Evolutionary conservation across 164 flowering plant genomes (phyloP).

Genomic region (Amborella trichopoda): DNA sequence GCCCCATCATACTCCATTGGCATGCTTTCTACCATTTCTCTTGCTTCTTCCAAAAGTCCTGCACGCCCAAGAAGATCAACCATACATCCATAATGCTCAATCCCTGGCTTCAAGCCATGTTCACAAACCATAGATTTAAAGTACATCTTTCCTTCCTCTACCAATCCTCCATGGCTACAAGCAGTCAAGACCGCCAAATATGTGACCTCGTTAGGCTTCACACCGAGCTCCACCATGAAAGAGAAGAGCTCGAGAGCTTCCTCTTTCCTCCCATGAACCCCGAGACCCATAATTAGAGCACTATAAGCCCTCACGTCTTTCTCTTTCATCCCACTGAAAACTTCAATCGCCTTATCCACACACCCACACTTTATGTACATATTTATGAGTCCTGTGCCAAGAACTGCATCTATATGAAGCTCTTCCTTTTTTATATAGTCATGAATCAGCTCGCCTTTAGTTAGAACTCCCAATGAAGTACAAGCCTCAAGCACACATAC

Average conservation of each 20-base stretch:
- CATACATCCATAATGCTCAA: conserved; percentile 42
- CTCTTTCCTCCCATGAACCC: conserved; percentile 28
- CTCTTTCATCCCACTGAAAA: conserved; percentile 20
- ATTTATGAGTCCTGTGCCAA: conserved; percentile 32
- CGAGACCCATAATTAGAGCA: conserved; percentile 34
- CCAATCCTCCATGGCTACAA: conserved; percentile 42
- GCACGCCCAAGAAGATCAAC: conserved; percentile 40
- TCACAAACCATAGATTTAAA: conserved; percentile 24
- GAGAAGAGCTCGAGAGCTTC: conserved; percentile 21
- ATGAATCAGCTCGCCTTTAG: conserved; percentile 13
- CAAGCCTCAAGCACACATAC: conserved; percentile 34
- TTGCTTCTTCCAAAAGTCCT: conserved; percentile 36
- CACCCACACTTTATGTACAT: conserved; percentile 40
- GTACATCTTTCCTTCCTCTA: conserved; percentile 28
- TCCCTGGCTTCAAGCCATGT: conserved; percentile 19
- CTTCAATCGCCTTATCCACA: conserved; percentile 19
- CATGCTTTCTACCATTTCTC: conserved; percentile 23
- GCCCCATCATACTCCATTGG: conserved; percentile 25
- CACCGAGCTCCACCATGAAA: conserved; percentile 28
- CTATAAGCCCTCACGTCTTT: conserved; percentile 43
- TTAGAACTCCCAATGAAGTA: conserved; percentile 20
- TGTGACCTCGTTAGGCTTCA: conserved; percentile 30
- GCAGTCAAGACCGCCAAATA: conserved; percentile 30
- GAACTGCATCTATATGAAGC: conserved; percentile 21
- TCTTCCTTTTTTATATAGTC: conserved; percentile 18